Evolutionary conservation across 2,329 filamentous ascomycete genomes (phyloP), one percentile per base, ranked within the genome.

Genomic region (Xylariaceae sp.): DNA sequence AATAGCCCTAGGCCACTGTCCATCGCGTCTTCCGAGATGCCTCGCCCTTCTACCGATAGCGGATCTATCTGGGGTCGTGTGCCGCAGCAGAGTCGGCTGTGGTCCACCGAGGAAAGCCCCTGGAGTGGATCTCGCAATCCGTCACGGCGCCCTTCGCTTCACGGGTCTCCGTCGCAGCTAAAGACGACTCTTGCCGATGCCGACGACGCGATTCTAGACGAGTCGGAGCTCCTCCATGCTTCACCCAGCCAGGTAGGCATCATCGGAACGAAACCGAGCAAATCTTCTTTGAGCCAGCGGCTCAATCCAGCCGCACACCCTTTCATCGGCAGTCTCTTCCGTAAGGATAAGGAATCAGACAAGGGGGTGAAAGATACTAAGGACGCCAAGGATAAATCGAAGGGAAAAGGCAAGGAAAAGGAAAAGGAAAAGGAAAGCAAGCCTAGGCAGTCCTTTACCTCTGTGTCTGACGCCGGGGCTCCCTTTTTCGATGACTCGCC

Each of bases 261-360:
- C 1, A 96, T 97, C 50, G 90, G 90, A 16, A 94, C 87, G 32
- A 80, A 82, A 3, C 87, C 84, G 4, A 60, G 64, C 27, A 68
- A 60, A 68, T 70, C 32, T n/a, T n/a, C n/a, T 68, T 70, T 54
- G 67, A 81, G 57, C 61, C 80, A 60, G 65, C 81, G 63, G 53
- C 72, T 97, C 18, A 97, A 98, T 54, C 92, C 92, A 6, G 78
- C 86, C 5, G 92, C 90, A 0, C 89, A 89, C 7, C 86, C 84
- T 1, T 97, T 97, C 59, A 90, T 84, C 63, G 81, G 74, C 8
- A 74, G 81, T 26, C 77, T 92, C 42, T 76, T 80, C 52, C 69
- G 72, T 14, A 59, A 47, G 31, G 57, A 57, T 11, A 60, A 51
- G 37, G 55, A 59, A 9, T 37, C 40, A 9, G 63, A 63, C 40